A percentile compares a stretch with the other conserved stretches of the same genome.
Conservation (phyloP, 2,329 filamentous ascomycete species). For the Diaporthe vexans region DNA sequence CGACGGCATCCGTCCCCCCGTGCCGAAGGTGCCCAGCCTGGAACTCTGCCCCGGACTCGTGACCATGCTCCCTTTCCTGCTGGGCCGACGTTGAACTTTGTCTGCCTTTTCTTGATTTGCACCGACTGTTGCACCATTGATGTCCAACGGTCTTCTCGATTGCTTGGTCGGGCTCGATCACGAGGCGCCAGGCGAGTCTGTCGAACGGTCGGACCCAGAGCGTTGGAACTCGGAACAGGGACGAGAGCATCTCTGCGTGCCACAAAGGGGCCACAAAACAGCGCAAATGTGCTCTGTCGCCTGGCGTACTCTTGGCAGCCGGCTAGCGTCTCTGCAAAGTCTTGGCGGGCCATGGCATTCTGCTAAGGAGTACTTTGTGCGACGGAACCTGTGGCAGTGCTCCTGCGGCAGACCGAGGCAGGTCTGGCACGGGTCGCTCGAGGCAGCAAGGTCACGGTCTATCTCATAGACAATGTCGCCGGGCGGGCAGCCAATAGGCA, state of each 20-base stretch:
- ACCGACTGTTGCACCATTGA: slow-evolving; percentile 4
- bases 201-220: slow-evolving; percentile 23
- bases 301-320: slow-evolving; percentile 24
- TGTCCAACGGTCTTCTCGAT: background rate
- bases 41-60: background rate
- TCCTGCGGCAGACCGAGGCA: background rate
- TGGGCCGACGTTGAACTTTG: background rate
- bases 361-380: slow-evolving; percentile 20
- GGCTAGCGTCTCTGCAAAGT: slow-evolving; percentile 25
- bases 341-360: slow-evolving; percentile 30
- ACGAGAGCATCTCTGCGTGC: background rate
- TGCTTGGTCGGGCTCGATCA: slow-evolving; percentile 13
- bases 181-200: background rate
- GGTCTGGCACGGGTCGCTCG: too few species aligned
- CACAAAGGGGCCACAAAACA: slow-evolving; percentile 28
- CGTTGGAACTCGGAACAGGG: slow-evolving; percentile 13
- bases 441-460: slow-evolving; percentile 20
- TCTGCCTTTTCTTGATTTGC: background rate
- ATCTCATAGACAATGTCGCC: slow-evolving; percentile 16
- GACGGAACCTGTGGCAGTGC: background rate
- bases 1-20: slow-evolving; percentile 16
- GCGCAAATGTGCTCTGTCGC: slow-evolving; percentile 24
- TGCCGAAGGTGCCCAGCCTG: background rate
- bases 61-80: background rate
- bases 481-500: slow-evolving; percentile 33